phyloP scores from a whole-genome alignment of 805 yeast species.

The Kluyveromyces dobzhanskii region DNA sequence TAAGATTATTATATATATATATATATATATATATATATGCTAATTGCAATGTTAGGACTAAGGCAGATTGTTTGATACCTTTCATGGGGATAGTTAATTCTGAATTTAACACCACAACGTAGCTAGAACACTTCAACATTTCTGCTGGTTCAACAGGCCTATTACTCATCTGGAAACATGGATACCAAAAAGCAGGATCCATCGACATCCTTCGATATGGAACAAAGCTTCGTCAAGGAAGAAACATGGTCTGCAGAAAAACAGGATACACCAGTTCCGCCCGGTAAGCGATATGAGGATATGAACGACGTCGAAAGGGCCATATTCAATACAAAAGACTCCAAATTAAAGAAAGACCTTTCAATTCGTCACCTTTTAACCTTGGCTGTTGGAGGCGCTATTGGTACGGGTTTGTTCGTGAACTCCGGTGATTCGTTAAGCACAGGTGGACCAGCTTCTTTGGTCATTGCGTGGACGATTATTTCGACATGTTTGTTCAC shows the following conservation, averaged over 20 bases:
- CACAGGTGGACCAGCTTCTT: slow-evolving; percentile 58
- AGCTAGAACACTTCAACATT: too few species aligned
- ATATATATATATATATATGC: too few species aligned
- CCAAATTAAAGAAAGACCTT: slow-evolving; percentile 18
- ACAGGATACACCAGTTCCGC: not conserved
- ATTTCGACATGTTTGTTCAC: slow-evolving; percentile 52
- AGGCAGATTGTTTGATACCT: too few species aligned
- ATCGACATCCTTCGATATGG: not conserved
- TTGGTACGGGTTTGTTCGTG: slow-evolving; percentile 62
- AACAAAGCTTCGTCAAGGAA: slow-evolving; percentile 1
- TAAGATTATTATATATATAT: too few species aligned
- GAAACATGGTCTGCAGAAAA: not conserved
- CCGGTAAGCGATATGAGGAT: not conserved
- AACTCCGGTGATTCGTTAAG: slow-evolving; percentile 54
- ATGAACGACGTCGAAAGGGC: slow-evolving; percentile 4
- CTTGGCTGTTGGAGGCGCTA: slow-evolving; percentile 61
- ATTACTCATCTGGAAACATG: too few species aligned
- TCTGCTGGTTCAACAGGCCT: too few species aligned
- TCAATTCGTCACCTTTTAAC: slow-evolving; percentile 44
- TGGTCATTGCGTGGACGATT: slow-evolving; percentile 47
- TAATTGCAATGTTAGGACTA: too few species aligned
- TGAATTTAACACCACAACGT: too few species aligned
- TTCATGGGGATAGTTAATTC: too few species aligned
- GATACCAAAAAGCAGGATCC: too few species aligned
- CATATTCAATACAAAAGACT: slow-evolving; percentile 4